Conservation (phyloP, 2,329 filamentous ascomycete species). For the Fusarium virguliforme region DNA sequence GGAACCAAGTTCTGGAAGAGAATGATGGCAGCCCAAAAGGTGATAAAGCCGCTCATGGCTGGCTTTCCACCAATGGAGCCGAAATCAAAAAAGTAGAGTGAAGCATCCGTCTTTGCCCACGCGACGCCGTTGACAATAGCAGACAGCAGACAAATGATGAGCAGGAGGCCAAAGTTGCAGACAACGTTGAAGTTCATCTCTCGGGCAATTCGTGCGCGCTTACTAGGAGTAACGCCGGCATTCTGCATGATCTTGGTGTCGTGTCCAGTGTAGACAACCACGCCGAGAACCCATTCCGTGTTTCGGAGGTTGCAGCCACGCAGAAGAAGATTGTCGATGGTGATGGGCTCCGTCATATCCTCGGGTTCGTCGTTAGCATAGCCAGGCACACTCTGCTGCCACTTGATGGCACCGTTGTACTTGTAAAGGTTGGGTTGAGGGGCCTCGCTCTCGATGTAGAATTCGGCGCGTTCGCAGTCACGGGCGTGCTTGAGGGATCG, state of each 20-base stretch:
- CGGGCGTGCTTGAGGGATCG: slow-evolving; percentile 87
- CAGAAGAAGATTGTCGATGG: slow-evolving; percentile 94
- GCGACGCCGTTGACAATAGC: slow-evolving; percentile 88
- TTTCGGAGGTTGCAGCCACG: slow-evolving; percentile 95
- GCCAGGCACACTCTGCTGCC: slow-evolving; percentile 81
- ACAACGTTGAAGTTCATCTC: slow-evolving; percentile 98
- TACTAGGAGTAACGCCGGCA: slow-evolving; percentile 93
- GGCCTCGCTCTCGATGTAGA: slow-evolving; percentile 89
- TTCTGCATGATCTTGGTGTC: slow-evolving; percentile 99
- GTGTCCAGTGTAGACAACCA: slow-evolving; percentile 94
- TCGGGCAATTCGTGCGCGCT: slow-evolving; percentile 90
- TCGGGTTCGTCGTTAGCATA: slow-evolving; percentile 74
- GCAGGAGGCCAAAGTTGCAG: slow-evolving; percentile 93
- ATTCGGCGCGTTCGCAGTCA: slow-evolving; percentile 92
- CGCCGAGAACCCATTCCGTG: slow-evolving; percentile 94
- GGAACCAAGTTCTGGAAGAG: slow-evolving; percentile 99
- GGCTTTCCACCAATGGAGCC: slow-evolving; percentile 84
- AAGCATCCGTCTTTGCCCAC: slow-evolving; percentile 83
- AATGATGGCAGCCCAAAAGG: slow-evolving; percentile 95
- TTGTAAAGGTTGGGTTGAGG: slow-evolving; percentile 96
- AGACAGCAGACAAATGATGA: slow-evolving; percentile 89
- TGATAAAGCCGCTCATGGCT: slow-evolving; percentile 90
- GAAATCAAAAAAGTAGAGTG: slow-evolving; percentile 86
- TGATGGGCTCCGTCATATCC: slow-evolving; percentile 92
- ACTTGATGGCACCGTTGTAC: slow-evolving; percentile 91